phyloP scores from a whole-genome alignment of 176 grass and related monocot genomes.

The Musa itinerans region DNA sequence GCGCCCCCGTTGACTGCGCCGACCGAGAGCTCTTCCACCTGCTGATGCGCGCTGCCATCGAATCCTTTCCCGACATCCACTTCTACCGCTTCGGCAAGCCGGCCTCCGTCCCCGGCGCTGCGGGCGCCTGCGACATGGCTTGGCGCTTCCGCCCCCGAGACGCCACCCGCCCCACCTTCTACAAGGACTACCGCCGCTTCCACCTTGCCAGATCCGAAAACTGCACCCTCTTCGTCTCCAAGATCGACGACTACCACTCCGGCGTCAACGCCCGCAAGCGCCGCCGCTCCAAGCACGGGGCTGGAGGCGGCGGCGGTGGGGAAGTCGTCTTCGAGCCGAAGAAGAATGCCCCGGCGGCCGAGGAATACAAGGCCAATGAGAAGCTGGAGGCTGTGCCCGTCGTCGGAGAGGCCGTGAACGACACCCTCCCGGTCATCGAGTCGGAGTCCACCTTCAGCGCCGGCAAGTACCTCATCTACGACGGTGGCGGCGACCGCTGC shows the following conservation, averaged over 20 bases:
- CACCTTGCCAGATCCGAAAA: constrained; percentile 1
- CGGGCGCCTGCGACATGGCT: constrained; percentile 66
- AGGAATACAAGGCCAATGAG: neutral
- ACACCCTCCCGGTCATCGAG: constrained; percentile 11
- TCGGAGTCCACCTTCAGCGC: constrained; percentile 10
- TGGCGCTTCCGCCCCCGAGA: constrained; percentile 83
- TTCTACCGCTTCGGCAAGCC: constrained; percentile 86
- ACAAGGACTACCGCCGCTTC: constrained; percentile 42
- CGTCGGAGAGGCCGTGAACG: constrained; percentile 16
- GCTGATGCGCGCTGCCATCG: constrained; percentile 72
- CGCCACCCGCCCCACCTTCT: constrained; percentile 57
- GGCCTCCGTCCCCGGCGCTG: constrained; percentile 38
- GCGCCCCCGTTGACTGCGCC: constrained; percentile 31
- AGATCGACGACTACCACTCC: constrained; percentile 15
- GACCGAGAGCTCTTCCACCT: constrained; percentile 66
- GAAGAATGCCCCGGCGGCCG: neutral
- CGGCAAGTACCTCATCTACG: constrained; percentile 14
- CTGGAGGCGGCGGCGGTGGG: neutral
- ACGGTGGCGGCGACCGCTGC: constrained; percentile 15
- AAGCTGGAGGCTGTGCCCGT: constrained; percentile 3
- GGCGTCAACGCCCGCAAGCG: constrained; percentile 16
- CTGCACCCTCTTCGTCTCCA: constrained; percentile 3
- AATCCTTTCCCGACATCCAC: constrained; percentile 58
- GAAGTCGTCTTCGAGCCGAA: constrained; percentile 10
- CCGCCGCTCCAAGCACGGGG: neutral